phyloP scores from a whole-genome alignment of 352 stramenopile species.

The Globisporangium alternatum region DNA sequence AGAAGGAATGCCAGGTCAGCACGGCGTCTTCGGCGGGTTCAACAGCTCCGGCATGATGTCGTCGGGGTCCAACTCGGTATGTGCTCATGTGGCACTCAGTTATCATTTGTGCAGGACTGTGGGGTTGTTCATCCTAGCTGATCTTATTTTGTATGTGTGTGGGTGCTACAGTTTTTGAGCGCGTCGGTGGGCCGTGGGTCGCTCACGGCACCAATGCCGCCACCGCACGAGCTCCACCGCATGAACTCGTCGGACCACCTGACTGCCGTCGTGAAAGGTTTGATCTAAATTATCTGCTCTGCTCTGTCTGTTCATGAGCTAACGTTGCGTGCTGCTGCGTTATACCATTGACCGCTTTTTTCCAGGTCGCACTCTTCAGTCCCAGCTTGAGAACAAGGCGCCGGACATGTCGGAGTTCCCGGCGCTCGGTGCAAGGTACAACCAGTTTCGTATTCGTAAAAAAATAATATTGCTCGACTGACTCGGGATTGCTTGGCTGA shows the following conservation, averaged over 20 bases:
- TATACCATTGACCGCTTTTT: background rate
- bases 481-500: background rate
- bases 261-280: conserved; percentile 30
- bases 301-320: background rate
- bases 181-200: conserved; percentile 29
- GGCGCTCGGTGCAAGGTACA: conserved; percentile 57
- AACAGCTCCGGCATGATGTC: conserved; percentile 41
- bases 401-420: conserved; percentile 87
- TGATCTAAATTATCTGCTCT: background rate
- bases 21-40: conserved; percentile 42
- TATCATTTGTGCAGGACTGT: background rate
- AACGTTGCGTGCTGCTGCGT: background rate
- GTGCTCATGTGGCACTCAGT: conserved; percentile 8
- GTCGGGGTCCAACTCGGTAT: conserved; percentile 37
- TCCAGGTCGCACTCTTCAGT: conserved; percentile 50
- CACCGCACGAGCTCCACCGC: conserved; percentile 55
- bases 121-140: background rate
- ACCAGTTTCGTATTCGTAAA: background rate
- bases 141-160: background rate
- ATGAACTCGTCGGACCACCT: conserved; percentile 48
- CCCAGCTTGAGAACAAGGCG: conserved; percentile 58
- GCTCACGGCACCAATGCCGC: conserved; percentile 26
- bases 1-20: conserved; percentile 13
- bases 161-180: conserved; percentile 48
- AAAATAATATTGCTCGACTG: background rate